Base-by-base conservation (phyloP, 169 alveolate genomes). In the Babesia gibsoni region DNA sequence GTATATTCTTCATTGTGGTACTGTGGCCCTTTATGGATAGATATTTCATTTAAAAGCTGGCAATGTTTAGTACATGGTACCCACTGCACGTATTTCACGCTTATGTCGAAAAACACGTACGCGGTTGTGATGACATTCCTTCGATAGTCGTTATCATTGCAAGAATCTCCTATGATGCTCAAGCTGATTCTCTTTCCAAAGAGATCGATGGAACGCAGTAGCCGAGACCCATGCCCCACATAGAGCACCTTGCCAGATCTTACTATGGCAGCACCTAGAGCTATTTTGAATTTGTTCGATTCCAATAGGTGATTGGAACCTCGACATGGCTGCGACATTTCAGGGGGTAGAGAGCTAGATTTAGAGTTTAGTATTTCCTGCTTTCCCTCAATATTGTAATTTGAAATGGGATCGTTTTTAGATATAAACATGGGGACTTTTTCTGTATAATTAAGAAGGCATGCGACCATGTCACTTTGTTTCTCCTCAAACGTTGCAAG, bases 151-250 rank as follows among this genome's bases (percentile, higher is more conserved):
- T 48, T 20, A 16, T 7, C 33, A 27, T 42, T 61, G 45, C 72
- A 61, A 4, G 46, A 61, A 27, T 61, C 72, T 27, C 72, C 78
- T 12, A n/a, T 36, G n/a, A 73, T 32, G 10, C 33, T 37, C 27
- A 37, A 1, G 20, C 67, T 42, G 6, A 73, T 52, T 7, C 77
- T 45, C 22, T 49, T 73, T 10, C 78, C 83, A 30, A 61, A 63
- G 32, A 73, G 45, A 27, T 73, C 83, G 18, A 52, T 59, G 27
- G 83, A 32, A 18, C 67, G 50, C 14, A 73, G 58, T 22, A 22
- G 25, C 18, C 65, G 33, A 27, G 41, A 22, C 16, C 83, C 83
- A 30, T 73, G 63, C 18, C 83, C 83, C 37, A 52, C 56, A 50
- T 64, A 73, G 3, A 73, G 36, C 20, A 73, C 56, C 20, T 33